phyloP scores from a whole-genome alignment of 73 alveolate genomes.

The Tetrahymena elliotti region DNA sequence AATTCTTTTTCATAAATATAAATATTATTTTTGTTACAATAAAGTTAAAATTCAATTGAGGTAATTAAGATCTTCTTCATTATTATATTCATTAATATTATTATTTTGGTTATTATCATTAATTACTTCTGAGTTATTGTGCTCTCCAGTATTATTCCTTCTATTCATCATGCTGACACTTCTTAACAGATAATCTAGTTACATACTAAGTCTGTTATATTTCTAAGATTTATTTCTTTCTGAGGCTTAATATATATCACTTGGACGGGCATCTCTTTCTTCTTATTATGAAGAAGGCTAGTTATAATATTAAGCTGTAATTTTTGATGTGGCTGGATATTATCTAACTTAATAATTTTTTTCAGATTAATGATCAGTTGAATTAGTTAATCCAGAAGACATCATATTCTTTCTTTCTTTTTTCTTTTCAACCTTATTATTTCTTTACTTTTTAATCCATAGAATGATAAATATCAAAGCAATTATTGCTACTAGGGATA shows the following conservation, averaged over 20 bases:
- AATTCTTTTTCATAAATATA: too few relatives aligned
- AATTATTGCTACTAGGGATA: not conserved
- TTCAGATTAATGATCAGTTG: not conserved
- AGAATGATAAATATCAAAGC: not conserved
- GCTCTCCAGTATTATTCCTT: not conserved
- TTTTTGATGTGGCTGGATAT: not conserved
- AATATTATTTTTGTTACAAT: not conserved
- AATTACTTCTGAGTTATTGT: not conserved
- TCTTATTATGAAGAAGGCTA: not conserved
- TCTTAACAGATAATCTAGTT: not conserved
- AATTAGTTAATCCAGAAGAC: not conserved
- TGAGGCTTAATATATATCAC: not conserved
- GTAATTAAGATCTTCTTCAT: not conserved
- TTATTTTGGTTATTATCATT: not conserved
- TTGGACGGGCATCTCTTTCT: not conserved
- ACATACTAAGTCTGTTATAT: not conserved
- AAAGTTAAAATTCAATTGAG: not conserved
- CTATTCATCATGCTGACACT: not conserved
- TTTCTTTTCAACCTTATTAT: not conserved
- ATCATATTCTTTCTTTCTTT: not conserved
- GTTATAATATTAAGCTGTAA: not conserved
- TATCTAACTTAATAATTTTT: not conserved
- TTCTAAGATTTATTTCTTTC: not conserved
- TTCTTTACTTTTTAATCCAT: not conserved
- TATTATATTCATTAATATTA: not conserved